Evolutionary conservation across 192 early-diverging fungal genomes (phyloP).

Genomic region (Rhizophagus prolifer): DNA sequence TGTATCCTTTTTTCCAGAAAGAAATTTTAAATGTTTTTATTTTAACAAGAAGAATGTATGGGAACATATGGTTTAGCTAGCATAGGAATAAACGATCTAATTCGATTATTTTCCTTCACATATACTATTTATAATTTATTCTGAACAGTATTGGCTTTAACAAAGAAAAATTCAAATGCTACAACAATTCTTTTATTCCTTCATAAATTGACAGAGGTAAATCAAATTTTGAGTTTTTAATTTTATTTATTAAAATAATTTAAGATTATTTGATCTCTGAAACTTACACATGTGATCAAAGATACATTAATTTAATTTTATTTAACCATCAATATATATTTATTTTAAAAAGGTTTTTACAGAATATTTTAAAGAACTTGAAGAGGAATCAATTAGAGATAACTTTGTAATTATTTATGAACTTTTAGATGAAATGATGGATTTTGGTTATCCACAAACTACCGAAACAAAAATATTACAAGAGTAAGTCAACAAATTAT

Average conservation of each 20-base stretch:
- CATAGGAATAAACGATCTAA: not conserved
- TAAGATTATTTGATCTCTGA: not conserved
- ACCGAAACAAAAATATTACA: conserved; percentile 86
- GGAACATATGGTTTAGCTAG: not conserved
- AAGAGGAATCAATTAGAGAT: conserved; percentile 88
- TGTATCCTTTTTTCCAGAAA: conserved; percentile 52
- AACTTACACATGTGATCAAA: not conserved
- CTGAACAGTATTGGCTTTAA: conserved; percentile 82
- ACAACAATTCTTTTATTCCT: conserved; percentile 93
- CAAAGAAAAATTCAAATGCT: conserved; percentile 97
- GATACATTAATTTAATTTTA: no score
- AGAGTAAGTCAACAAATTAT: conserved; percentile 45
- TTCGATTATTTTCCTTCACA: conserved; percentile 16
- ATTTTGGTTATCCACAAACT: conserved; percentile 87
- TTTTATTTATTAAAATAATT: no score
- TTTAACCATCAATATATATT: no score
- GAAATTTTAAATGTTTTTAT: not conserved
- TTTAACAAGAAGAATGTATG: not conserved
- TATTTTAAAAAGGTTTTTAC: conserved; percentile 77
- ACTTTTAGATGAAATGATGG: conserved; percentile 91
- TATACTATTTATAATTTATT: not conserved
- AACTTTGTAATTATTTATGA: conserved; percentile 93
- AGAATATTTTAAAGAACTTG: conserved; percentile 89
- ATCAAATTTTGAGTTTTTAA: not conserved
- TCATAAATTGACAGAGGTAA: conserved; percentile 68